phyloP scores from a whole-genome alignment of 1,284 basidiomycete species.

The Ganoderma resinaceum region DNA sequence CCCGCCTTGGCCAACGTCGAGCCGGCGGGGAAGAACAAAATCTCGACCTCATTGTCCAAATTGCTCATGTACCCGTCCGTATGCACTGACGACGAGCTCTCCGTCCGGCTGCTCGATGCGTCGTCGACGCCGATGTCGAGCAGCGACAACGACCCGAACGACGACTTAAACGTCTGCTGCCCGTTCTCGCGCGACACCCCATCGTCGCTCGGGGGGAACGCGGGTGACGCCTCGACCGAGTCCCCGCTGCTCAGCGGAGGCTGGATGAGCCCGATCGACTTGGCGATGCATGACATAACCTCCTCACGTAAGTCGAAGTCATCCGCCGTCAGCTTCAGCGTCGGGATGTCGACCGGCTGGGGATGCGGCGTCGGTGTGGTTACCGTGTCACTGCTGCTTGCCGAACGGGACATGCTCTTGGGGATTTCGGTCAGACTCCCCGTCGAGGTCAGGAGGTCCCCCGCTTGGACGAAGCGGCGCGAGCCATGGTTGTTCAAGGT shows the following conservation, averaged over 20 bases:
- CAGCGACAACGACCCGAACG: conserved; percentile 87
- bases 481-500: conserved; percentile 34
- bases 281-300: conserved; percentile 97
- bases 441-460: conserved; percentile 67
- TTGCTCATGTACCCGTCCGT: conserved; percentile 71
- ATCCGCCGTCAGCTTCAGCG: conserved; percentile 43
- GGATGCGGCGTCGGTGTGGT: conserved; percentile 24
- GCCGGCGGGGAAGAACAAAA: conserved; percentile 91
- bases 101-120: conserved; percentile 58
- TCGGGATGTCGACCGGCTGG: conserved; percentile 14
- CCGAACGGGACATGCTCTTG: conserved; percentile 54
- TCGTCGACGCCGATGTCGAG: conserved; percentile 77
- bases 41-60: conserved; percentile 96
- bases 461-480: conserved; percentile 62
- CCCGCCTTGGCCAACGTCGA: conserved; percentile 89
- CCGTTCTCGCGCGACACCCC: conserved; percentile 30
- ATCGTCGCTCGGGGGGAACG: conserved; percentile 60
- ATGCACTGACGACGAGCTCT: conserved; percentile 63
- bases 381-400: conserved; percentile 58
- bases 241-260: conserved; percentile 73
- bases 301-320: conserved; percentile 92
- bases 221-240: conserved; percentile 72
- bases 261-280: conserved; percentile 95
- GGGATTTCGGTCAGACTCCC: conserved; percentile 53
- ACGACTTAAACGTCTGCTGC: conserved; percentile 65